A percentile compares a stretch with the other conserved stretches of the same genome.
Conservation (phyloP, 495 filamentous ascomycete genomes). For the Podospora australis region DNA sequence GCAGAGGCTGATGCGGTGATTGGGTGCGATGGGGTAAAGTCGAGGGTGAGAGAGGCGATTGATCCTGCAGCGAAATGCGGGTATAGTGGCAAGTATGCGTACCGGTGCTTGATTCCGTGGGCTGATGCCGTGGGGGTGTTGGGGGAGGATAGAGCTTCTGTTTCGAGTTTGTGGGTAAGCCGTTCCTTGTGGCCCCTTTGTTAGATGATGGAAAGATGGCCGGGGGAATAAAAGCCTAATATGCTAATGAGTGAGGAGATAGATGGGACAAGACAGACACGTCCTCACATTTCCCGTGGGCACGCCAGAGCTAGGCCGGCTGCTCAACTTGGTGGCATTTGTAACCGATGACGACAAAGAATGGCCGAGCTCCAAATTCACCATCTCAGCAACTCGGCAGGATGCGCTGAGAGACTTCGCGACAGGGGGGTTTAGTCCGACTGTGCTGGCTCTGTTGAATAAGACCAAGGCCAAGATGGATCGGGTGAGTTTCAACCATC, state of each 20-base stretch:
- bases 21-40: constrained; percentile 56
- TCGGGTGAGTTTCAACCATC: neutral
- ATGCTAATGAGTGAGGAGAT: constrained; percentile 35
- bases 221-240: neutral
- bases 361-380: neutral
- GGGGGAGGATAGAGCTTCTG: constrained; percentile 52
- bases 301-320: constrained; percentile 39
- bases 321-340: constrained; percentile 45
- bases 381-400: constrained; percentile 32
- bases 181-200: constrained; percentile 21
- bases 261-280: constrained; percentile 53
- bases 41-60: constrained; percentile 41
- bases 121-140: constrained; percentile 42
- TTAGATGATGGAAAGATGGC: constrained; percentile 30
- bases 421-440: constrained; percentile 40
- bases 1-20: constrained; percentile 50
- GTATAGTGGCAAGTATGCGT: constrained; percentile 49
- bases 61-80: constrained; percentile 36
- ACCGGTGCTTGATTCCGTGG: constrained; percentile 50
- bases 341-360: constrained; percentile 24
- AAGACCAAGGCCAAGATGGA: constrained; percentile 23
- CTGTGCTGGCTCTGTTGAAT: constrained; percentile 27
- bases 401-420: constrained; percentile 51
- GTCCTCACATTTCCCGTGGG: constrained; percentile 62
- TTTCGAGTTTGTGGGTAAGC: constrained; percentile 45